phyloP scores from a whole-genome alignment of 768 basidiomycete species.

The Suillus subaureus region DNA sequence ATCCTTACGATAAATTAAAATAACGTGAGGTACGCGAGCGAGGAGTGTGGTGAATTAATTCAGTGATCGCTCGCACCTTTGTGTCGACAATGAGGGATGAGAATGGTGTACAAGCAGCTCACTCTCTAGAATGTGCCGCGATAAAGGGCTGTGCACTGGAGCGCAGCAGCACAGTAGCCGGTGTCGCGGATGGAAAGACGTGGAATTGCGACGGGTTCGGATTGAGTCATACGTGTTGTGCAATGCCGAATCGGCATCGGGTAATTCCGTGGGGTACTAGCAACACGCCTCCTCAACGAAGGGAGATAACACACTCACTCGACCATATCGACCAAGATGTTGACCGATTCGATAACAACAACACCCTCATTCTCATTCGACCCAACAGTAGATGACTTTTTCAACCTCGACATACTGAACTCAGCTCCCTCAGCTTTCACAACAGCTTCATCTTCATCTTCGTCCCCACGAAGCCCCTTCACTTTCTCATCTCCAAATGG shows the following conservation, averaged over 20 bases:
- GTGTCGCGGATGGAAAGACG: not conserved
- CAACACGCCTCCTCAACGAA: not conserved
- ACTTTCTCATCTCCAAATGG: constrained; percentile 29
- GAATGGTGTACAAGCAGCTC: too few relatives aligned
- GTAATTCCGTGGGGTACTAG: not conserved
- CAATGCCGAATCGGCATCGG: not conserved
- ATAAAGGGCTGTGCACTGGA: too few relatives aligned
- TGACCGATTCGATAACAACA: constrained; percentile 10
- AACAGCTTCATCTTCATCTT: constrained; percentile 40
- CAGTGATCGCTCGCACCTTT: too few relatives aligned
- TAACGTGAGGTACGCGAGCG: too few relatives aligned
- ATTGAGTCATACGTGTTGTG: not conserved
- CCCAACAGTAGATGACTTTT: constrained; percentile 53
- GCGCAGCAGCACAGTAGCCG: not conserved
- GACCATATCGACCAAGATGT: constrained; percentile 16
- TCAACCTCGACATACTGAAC: constrained; percentile 62
- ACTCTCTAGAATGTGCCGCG: too few relatives aligned
- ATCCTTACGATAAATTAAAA: too few relatives aligned
- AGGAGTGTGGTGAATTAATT: too few relatives aligned
- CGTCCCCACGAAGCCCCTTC: constrained; percentile 46
- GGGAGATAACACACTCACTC: not conserved
- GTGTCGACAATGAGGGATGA: too few relatives aligned
- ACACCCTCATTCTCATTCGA: constrained; percentile 20
- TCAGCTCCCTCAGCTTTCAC: constrained; percentile 12
- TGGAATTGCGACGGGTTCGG: not conserved